Evolutionary conservation across 2,329 filamentous ascomycete genomes (phyloP), one percentile per base, ranked within the genome.

Genomic region (Paecilomyces sp.): DNA sequence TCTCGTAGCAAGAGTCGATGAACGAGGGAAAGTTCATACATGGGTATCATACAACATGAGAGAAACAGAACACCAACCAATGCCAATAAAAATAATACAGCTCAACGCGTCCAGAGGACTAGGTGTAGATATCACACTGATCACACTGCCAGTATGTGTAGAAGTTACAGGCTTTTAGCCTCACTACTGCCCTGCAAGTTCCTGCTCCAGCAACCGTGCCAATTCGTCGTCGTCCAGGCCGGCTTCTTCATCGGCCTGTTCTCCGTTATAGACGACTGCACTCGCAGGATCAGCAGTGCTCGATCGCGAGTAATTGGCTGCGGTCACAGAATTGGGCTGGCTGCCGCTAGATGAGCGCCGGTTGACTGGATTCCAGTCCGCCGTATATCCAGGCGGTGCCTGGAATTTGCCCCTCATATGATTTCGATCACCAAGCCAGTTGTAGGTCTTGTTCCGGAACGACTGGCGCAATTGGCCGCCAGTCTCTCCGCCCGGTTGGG

Each of bases 361-460:
- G 18, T 3, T 55, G 25, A 8, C n/a, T 47, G 51, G 33, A 55
- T 41, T 41, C 51, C 51, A 53, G 51, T 25, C 22, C 2, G 24
- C 18, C 53, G 57, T 47, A 58, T 60, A 47, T 58, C 22, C 55
- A 13, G 41, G 15, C 15, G 18, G 22, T 3, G 55, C 33, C 12
- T 41, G 50, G 24, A 31, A 18, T 15, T 24, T 18, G n/a, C n/a
- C n/a, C 52, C n/a, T 55, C 55, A 51, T 33, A 50, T 55, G 15
- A 52, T 55, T 54, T 57, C 60, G 36, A 60, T 60, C 60, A 15
- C 57, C 61, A 4, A 75, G 66, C 73, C 72, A 75, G 13, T 55
- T 28, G 56, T 74, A 72, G 28, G 66, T 62, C 55, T 74, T 75
- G 28, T 64, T 66, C 54, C 65, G 68, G 56, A 74, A 62, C 5